Conservation (phyloP, 805 yeast genomes). For the Ogataea angusta region DNA sequence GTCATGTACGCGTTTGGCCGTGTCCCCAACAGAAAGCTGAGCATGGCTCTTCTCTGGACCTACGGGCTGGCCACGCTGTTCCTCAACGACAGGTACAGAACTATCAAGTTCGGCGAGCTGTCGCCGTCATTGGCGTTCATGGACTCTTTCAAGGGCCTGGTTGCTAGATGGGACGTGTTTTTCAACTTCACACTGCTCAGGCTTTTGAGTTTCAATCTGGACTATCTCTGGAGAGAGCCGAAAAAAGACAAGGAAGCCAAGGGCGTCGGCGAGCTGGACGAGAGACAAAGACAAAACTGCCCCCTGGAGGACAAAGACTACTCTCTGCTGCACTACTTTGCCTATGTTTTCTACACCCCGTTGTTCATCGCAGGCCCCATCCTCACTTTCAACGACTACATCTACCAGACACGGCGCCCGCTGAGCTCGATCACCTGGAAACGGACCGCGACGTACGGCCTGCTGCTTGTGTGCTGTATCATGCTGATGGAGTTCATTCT, state of each 20-base stretch:
- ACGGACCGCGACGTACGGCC: conserved; percentile 57
- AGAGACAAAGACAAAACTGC: conserved; percentile 61
- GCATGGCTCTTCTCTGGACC: conserved; percentile 57
- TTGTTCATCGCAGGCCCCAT: conserved; percentile 94
- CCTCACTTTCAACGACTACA: conserved; percentile 85
- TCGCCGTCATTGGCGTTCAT: conserved; percentile 42
- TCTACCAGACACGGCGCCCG: conserved; percentile 63
- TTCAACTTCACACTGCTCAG: conserved; percentile 86
- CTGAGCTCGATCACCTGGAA: conserved; percentile 56
- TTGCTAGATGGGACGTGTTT: conserved; percentile 93
- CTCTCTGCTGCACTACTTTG: conserved; percentile 59
- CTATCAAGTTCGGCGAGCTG: conserved; percentile 47
- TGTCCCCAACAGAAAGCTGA: conserved; percentile 33
- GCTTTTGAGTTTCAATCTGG: conserved; percentile 79
- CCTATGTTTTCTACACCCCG: conserved; percentile 83
- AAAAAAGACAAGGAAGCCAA: conserved; percentile 17
- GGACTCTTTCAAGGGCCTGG: conserved; percentile 72
- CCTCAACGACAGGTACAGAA: conserved; percentile 65
- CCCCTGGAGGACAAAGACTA: conserved; percentile 63
- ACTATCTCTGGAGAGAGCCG: conserved; percentile 49
- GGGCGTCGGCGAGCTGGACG: conserved; percentile 37
- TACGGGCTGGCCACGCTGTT: conserved; percentile 80
- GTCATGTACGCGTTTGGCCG: conserved; percentile 52
- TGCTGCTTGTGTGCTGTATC: conserved; percentile 68
- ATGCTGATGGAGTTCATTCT: conserved; percentile 84